Evolutionary conservation across 495 filamentous ascomycete genomes (phyloP), one percentile per base, ranked within the genome.

Genomic region (Penicillium odoratum): DNA sequence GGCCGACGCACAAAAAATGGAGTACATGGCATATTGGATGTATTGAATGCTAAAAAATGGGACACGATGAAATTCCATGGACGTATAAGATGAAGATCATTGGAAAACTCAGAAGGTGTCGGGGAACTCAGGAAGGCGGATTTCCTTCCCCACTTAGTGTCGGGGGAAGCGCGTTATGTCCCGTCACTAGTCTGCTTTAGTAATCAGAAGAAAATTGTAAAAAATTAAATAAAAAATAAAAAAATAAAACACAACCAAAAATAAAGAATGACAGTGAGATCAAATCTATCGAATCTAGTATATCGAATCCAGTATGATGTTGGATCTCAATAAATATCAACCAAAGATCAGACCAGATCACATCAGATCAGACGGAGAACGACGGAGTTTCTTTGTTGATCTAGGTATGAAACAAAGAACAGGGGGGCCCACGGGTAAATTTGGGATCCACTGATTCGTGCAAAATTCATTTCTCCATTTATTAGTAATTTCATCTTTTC

Each of bases 1-100:
- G 58, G 55, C 57, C 55, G 61, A 16, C n/a, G 21, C 33, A 21
- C 47, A 34, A 52, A 57, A 38, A 15, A 58, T 54, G 56, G 61
- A 18, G 36, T 11, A 15, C 18, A 46, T 46, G 30, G 38, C 48
- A 26, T 45, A 50, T 46, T 51, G 30, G 53, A 55, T 33, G 63
- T 31, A 29, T 16, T 46, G 43, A 25, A n/a, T n/a, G 30, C 28
- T 44, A 54, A 34, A 18, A 4, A 8, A 28, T 55, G 53, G 58
- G 48, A 52, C 31, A 7, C 16, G 21, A 21, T 36, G 3, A 36
- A 36, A 36, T 36, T 36, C 8, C 8, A 38, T 38, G 26, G 51
- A 53, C 21, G 9, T 53, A 15, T 51, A 49, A 16, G 25, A 46
- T 47, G 48, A 38, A 36, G 53, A 56, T 56, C 53, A 34, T 49